Evolutionary conservation across 768 basidiomycete genomes (phyloP), one percentile per base, ranked within the genome.

Genomic region (Termitomyces sp.): DNA sequence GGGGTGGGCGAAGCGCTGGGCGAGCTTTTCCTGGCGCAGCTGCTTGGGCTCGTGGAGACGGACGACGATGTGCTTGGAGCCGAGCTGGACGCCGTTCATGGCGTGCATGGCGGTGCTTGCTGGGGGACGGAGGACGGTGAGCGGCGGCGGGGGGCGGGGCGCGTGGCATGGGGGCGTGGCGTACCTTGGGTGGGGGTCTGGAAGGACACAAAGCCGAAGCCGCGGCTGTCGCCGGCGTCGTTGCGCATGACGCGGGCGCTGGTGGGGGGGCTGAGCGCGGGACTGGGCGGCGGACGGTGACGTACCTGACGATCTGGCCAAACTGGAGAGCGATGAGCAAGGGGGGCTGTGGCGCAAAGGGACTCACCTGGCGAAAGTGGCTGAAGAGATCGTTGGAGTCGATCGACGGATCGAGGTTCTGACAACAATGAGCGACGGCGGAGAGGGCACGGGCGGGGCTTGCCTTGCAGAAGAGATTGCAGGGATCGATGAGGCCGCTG

Each of bases 221-320:
- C 88, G 62, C 90, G 85, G 71, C 88, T 87, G 50, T 87, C 85
- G 35, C 89, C 88, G 57, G 60, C 71, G 65, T 94, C 92, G 63
- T 90, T 91, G 23, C 89, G 83, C 94, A 95, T 94, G 42, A 95
- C 92, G 57, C 93, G 86, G 45, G 94, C 94, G 72, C 91, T 92
- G 53, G n/a, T 54, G n/a, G 21, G 37, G 44, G 5, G 35, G 49
- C 10, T 53, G 49, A 54, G 33, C 35, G 45, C 3, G 11, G 31
- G 28, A 14, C 5, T 38, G 12, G 40, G 11, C 23, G 3, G 19
- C 47, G 12, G 8, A 60, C 30, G 19, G 2, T 28, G 6, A 40
- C 65, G 63, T 76, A 90, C 86, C 90, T 94, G 60, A 94, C 89
- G 60, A 95, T 94, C 72, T 87, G 84, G 41, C 94, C 94, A 68